Percentiles rank a stretch among this genome's conserved stretches.
phyloP scores from a whole-genome alignment of 495 filamentous ascomycete genomes.

The Penicillium turbatum region DNA sequence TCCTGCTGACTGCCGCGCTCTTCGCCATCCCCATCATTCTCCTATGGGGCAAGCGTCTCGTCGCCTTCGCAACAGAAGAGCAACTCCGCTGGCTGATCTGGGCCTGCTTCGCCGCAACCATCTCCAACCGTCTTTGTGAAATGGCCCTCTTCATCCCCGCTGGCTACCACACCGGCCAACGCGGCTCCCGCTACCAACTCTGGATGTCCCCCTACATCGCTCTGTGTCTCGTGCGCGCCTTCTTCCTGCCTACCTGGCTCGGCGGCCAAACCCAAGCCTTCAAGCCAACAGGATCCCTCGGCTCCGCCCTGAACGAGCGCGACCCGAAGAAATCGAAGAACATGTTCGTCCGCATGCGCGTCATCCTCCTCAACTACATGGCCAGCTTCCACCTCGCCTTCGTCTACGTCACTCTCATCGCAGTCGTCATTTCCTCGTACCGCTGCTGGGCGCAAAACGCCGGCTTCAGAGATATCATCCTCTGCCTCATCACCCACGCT shows the following conservation, averaged over 20 bases:
- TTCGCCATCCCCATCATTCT: constrained; percentile 47
- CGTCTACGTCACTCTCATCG: constrained; percentile 39
- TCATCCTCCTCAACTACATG: constrained; percentile 35
- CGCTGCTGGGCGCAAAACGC: constrained; percentile 30
- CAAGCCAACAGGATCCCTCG: constrained; percentile 34
- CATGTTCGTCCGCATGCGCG: constrained; percentile 28
- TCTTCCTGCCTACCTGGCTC: constrained; percentile 43
- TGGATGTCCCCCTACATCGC: constrained; percentile 48
- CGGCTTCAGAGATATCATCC: constrained; percentile 26
- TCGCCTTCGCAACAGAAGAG: constrained; percentile 37
- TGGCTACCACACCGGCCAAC: constrained; percentile 42
- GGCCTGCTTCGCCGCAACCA: constrained; percentile 38
- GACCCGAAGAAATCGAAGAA: constrained; percentile 29
- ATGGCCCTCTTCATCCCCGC: constrained; percentile 41
- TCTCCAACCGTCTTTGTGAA: constrained; percentile 41
- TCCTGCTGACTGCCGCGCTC: constrained; percentile 39
- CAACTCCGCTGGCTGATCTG: constrained; percentile 49
- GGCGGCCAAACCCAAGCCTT: constrained; percentile 35
- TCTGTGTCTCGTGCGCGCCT: constrained; percentile 39
- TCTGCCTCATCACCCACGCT: constrained; percentile 44
- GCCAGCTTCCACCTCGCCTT: constrained; percentile 36
- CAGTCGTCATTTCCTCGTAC: constrained; percentile 32
- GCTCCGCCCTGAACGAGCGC: constrained; percentile 31
- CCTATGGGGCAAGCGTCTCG: constrained; percentile 40
- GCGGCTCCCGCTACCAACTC: constrained; percentile 37